A percentile compares a stretch with the other conserved stretches of the same genome.
Evolutionary conservation across 2,329 filamentous ascomycete species (phyloP).

Genomic region (Arachnopeziza araneosa): DNA sequence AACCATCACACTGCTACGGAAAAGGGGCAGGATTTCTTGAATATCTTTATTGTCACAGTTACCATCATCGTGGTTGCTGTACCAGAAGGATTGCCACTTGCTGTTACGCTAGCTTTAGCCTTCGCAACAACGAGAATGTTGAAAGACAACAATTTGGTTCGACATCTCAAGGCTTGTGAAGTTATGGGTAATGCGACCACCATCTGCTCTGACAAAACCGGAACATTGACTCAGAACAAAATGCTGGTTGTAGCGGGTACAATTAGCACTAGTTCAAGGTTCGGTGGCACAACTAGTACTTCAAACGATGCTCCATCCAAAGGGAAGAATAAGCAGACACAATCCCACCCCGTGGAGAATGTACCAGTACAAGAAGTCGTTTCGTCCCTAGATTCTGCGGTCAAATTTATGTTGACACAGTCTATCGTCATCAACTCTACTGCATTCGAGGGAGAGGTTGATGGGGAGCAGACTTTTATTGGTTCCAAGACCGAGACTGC

Average conservation of each 20-base stretch:
- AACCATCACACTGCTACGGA: conserved; percentile 43
- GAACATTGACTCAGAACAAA: conserved; percentile 68
- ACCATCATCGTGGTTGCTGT: conserved; percentile 66
- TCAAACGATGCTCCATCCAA: conserved; percentile 18
- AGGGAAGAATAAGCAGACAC: conserved; percentile 22
- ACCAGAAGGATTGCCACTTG: conserved; percentile 60
- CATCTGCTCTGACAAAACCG: conserved; percentile 77
- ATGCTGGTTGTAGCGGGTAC: conserved; percentile 73
- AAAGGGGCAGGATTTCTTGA: conserved; percentile 57
- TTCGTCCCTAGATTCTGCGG: conserved; percentile 20
- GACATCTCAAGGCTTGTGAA: conserved; percentile 61
- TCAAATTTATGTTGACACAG: conserved; percentile 46
- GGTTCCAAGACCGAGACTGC: conserved; percentile 77
- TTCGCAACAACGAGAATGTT: conserved; percentile 64
- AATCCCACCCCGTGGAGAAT: conserved; percentile 19
- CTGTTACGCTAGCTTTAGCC: conserved; percentile 62
- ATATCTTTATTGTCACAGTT: conserved; percentile 58
- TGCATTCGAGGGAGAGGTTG: conserved; percentile 60
- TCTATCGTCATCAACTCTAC: conserved; percentile 65
- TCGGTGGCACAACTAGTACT: conserved; percentile 36
- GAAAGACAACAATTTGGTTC: conserved; percentile 66
- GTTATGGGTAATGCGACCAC: conserved; percentile 69
- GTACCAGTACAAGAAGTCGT: conserved; percentile 27
- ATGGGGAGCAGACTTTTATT: conserved; percentile 56
- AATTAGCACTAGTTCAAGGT: conserved; percentile 53